These are phyloP conservation scores for Rubus parviflorus DNA, from an alignment of 306 rosid genomes.

Conservation along the genomic window DNA sequence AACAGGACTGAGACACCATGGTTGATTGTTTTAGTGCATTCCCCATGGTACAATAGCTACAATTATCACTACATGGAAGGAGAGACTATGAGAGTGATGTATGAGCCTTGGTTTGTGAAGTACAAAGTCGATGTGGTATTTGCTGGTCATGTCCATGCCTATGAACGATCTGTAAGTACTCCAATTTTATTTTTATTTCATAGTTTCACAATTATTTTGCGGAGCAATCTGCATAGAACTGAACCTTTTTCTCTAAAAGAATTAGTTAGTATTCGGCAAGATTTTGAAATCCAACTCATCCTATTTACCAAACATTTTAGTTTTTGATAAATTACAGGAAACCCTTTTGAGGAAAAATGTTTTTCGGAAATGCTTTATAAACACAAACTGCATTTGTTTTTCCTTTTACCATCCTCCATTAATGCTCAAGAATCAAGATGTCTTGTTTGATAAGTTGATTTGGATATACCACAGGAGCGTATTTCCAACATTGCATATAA, in stretches of 20 bases:
- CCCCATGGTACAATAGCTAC: conserved; percentile 61
- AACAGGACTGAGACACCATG: conserved; percentile 57
- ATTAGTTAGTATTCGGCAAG: neutral
- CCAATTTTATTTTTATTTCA: neutral
- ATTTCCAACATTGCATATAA: conserved; percentile 73
- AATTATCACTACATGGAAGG: conserved; percentile 74
- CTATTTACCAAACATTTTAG: neutral
- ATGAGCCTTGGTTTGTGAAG: conserved; percentile 63
- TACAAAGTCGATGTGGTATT: conserved; percentile 80
- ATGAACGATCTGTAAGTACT: conserved; percentile 76
- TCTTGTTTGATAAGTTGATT: neutral
- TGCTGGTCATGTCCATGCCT: conserved; percentile 94
- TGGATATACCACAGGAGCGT: conserved; percentile 57
- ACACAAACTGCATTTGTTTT: neutral
- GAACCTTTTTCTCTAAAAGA: neutral
- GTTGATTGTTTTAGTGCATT: conserved; percentile 56
- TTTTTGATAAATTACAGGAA: conserved; percentile 6
- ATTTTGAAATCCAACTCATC: neutral
- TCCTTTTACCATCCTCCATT: neutral
- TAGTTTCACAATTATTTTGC: neutral
- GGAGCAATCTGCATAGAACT: neutral
- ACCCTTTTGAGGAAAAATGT: neutral
- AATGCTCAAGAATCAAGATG: neutral
- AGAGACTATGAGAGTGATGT: conserved; percentile 84
- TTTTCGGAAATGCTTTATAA: neutral